These are phyloP conservation scores for Aquilaria sinensis DNA, from an alignment of 345 rosid genomes.

Conservation along the genomic window DNA sequence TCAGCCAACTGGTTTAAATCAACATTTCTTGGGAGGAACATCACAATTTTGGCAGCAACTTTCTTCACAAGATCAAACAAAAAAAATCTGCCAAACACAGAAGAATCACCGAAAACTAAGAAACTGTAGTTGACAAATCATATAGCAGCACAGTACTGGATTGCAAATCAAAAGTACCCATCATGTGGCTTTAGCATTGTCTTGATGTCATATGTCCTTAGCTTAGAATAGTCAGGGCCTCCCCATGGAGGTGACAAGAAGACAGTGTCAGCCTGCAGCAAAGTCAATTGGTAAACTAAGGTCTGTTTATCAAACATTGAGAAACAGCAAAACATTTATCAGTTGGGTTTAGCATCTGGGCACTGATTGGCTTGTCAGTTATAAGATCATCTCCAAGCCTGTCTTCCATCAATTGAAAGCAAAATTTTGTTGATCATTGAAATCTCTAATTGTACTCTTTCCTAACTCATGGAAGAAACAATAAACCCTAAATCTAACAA, in stretches of 20 bases:
- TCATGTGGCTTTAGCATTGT: slow-evolving; percentile 86
- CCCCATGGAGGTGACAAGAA: slow-evolving; percentile 99
- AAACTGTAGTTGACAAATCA: slow-evolving; percentile 7
- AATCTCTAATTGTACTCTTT: too few species aligned
- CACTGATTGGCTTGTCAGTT: too few species aligned
- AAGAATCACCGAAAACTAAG: slow-evolving; percentile 12
- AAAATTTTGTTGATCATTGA: too few species aligned
- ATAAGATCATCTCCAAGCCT: too few species aligned
- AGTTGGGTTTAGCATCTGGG: too few species aligned
- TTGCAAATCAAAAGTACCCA: slow-evolving; percentile 40
- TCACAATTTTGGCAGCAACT: slow-evolving; percentile 56
- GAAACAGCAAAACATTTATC: too few species aligned
- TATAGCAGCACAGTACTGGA: background rate
- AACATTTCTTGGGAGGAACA: slow-evolving; percentile 87
- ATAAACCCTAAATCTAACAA: too few species aligned
- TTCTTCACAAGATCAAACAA: slow-evolving; percentile 59
- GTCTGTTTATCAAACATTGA: too few species aligned
- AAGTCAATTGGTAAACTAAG: too few species aligned
- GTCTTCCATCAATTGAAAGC: too few species aligned
- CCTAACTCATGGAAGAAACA: too few species aligned
- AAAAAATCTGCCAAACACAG: slow-evolving; percentile 35
- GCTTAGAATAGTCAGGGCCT: slow-evolving; percentile 80
- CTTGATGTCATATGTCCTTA: slow-evolving; percentile 50
- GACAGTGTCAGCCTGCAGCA: slow-evolving; percentile 63
- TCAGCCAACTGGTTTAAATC: slow-evolving; percentile 84